Evolutionary conservation across 805 yeast species (phyloP).

Genomic region (Limtongozyma cylindracea): DNA sequence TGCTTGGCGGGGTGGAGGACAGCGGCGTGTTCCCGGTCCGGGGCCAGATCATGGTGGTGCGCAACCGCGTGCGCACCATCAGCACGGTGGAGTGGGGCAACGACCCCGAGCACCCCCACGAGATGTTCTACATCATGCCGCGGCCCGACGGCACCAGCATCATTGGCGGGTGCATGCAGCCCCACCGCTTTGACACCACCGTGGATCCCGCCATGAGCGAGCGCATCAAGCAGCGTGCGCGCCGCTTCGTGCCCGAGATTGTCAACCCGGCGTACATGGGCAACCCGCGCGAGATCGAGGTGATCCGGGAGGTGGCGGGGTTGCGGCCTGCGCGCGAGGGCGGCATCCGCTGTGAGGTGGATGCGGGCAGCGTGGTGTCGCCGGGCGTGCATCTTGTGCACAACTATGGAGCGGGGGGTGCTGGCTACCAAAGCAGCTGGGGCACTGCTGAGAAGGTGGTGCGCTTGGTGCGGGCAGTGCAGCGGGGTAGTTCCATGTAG

Average conservation of each 20-base stretch:
- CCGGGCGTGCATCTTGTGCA: too few species aligned
- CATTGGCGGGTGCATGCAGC: conserved; percentile 25
- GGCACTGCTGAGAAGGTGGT: neutral
- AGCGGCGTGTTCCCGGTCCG: conserved; percentile 20
- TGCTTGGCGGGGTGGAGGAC: conserved; percentile 20
- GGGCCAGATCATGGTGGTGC: conserved; percentile 31
- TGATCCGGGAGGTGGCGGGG: conserved; percentile 11
- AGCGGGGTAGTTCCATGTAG: too few species aligned
- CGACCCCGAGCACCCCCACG: too few species aligned
- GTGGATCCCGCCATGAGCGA: conserved; percentile 16
- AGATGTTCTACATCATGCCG: conserved; percentile 9
- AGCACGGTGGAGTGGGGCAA: conserved; percentile 7
- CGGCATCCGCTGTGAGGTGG: conserved; percentile 11
- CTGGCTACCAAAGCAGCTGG: conserved; percentile 2
- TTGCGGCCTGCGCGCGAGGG: conserved; percentile 12
- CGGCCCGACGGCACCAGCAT: conserved; percentile 10
- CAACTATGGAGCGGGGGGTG: conserved; percentile 29
- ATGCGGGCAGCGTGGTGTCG: too few species aligned
- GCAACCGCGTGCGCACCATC: conserved; percentile 13
- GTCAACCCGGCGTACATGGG: conserved; percentile 3
- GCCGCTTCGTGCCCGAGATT: conserved; percentile 12
- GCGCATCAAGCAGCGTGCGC: conserved; percentile 21
- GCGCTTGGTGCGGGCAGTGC: too few species aligned
- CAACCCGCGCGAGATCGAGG: conserved; percentile 8
- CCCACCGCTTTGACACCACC: conserved; percentile 1